Conservation (phyloP, 1,139 yeast species). For the Wickerhamomyces sp. region DNA sequence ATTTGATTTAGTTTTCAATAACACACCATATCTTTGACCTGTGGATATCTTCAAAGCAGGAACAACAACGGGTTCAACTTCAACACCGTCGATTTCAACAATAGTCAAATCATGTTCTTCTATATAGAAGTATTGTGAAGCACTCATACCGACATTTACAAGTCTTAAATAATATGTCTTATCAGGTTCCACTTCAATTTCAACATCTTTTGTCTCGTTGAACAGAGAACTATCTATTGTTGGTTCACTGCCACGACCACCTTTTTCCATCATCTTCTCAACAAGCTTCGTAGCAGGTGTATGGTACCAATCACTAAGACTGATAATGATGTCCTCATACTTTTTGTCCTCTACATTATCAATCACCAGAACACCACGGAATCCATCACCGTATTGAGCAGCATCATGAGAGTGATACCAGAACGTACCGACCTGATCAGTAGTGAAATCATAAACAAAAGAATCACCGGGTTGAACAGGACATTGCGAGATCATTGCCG, state of each 20-base stretch:
- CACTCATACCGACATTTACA: slow-evolving; percentile 51
- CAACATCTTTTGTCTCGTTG: slow-evolving; percentile 42
- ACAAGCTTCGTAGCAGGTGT: slow-evolving; percentile 32
- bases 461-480: slow-evolving; percentile 52
- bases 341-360: slow-evolving; percentile 33
- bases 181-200: slow-evolving; percentile 43
- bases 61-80: slow-evolving; percentile 50
- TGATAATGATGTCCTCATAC: slow-evolving; percentile 40
- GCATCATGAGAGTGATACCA: slow-evolving; percentile 61
- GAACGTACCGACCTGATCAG: slow-evolving; percentile 50
- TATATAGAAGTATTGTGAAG: slow-evolving; percentile 46
- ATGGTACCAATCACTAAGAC: slow-evolving; percentile 49
- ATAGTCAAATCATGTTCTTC: slow-evolving; percentile 51
- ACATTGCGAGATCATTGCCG: slow-evolving; percentile 55
- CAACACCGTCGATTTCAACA: slow-evolving; percentile 70
- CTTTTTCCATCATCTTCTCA: slow-evolving; percentile 32
- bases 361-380: slow-evolving; percentile 50
- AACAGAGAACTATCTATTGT: slow-evolving; percentile 45
- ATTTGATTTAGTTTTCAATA: slow-evolving; percentile 39
- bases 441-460: slow-evolving; percentile 45
- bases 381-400: slow-evolving; percentile 55
- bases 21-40: slow-evolving; percentile 70
- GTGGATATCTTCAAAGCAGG: slow-evolving; percentile 58
- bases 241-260: slow-evolving; percentile 51
- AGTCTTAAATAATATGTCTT: slow-evolving; percentile 46